These are phyloP conservation scores for Digitaria exilis DNA, from an alignment of 202 grass and related monocot genomes.

Conservation along the genomic window DNA sequence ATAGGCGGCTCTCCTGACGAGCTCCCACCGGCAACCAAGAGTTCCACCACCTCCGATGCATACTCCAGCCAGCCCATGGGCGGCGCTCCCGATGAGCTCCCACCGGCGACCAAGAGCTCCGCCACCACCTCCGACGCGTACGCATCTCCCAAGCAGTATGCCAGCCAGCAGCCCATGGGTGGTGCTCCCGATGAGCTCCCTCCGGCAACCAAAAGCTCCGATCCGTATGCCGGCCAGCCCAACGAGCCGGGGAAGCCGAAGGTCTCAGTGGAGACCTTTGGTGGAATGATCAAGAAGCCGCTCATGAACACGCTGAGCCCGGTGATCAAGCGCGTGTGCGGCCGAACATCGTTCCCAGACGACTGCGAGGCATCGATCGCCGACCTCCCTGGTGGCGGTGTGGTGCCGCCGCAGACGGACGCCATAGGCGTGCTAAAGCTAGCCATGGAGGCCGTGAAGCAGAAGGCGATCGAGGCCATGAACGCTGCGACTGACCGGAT, in stretches of 20 bases:
- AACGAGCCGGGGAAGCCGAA: not conserved
- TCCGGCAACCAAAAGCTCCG: no score
- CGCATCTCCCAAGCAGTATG: no score
- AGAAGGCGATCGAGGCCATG: conserved; percentile 30
- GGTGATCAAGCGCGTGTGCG: conserved; percentile 44
- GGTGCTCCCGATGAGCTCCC: no score
- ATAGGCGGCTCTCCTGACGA: not conserved
- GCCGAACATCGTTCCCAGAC: conserved; percentile 31
- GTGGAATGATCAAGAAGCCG: not conserved
- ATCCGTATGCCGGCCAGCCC: no score
- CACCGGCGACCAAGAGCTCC: not conserved
- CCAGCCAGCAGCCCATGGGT: no score
- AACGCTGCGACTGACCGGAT: conserved; percentile 7
- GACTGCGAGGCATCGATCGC: conserved; percentile 51
- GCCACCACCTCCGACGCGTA: not conserved
- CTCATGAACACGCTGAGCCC: conserved; percentile 17
- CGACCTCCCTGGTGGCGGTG: not conserved
- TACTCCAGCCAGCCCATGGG: not conserved
- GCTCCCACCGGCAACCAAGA: not conserved
- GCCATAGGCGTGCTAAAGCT: conserved; percentile 37
- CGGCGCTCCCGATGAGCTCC: not conserved
- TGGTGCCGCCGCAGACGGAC: conserved; percentile 26
- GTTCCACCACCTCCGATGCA: not conserved
- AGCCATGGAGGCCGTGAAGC: conserved; percentile 33
- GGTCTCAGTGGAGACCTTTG: not conserved